Evolutionary conservation across 2,329 filamentous ascomycete genomes (phyloP).

Genomic region (Claviceps spartinae): DNA sequence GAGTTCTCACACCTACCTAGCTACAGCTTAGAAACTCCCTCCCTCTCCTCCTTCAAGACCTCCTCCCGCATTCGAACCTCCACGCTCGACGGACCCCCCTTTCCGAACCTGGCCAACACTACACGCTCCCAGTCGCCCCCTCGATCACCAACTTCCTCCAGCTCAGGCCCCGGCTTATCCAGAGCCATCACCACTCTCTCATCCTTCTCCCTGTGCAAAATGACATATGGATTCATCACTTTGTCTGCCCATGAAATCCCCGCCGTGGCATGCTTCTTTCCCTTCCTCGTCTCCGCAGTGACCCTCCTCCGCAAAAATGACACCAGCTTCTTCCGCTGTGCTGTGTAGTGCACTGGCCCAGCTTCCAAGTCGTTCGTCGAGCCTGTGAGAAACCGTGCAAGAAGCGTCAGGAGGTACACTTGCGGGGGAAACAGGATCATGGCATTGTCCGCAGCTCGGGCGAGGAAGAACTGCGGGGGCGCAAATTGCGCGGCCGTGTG

Average conservation of each 20-base stretch:
- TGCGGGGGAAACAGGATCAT: slow-evolving; percentile 89
- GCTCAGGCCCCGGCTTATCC: slow-evolving; percentile 44
- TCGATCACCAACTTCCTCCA: slow-evolving; percentile 26
- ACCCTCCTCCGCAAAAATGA: slow-evolving; percentile 35
- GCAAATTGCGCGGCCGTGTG: slow-evolving; percentile 69
- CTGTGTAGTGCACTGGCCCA: slow-evolving; percentile 23
- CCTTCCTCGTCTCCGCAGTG: slow-evolving; percentile 27
- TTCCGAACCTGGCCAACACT: slow-evolving; percentile 40
- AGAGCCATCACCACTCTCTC: slow-evolving; percentile 39
- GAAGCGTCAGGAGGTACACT: slow-evolving; percentile 54
- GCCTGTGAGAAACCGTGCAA: slow-evolving; percentile 38
- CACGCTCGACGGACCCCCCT: slow-evolving; percentile 36
- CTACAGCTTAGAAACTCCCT: slow-evolving; percentile 9
- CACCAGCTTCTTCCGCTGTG: slow-evolving; percentile 38
- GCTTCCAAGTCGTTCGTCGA: slow-evolving; percentile 14
- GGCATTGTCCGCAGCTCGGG: slow-evolving; percentile 44
- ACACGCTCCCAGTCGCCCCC: slow-evolving; percentile 47
- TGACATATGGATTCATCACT: slow-evolving; percentile 41
- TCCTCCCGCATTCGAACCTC: slow-evolving; percentile 39
- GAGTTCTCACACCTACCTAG: background rate
- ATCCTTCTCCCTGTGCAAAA: slow-evolving; percentile 32
- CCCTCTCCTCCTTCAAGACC: slow-evolving; percentile 32
- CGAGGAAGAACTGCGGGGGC: slow-evolving; percentile 55
- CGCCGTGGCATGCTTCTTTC: slow-evolving; percentile 26
- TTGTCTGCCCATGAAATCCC: slow-evolving; percentile 44